Percentiles rank a stretch among this genome's conserved stretches.
Conservation (phyloP, 1,284 basidiomycete species). For the Grifola frondosa region DNA sequence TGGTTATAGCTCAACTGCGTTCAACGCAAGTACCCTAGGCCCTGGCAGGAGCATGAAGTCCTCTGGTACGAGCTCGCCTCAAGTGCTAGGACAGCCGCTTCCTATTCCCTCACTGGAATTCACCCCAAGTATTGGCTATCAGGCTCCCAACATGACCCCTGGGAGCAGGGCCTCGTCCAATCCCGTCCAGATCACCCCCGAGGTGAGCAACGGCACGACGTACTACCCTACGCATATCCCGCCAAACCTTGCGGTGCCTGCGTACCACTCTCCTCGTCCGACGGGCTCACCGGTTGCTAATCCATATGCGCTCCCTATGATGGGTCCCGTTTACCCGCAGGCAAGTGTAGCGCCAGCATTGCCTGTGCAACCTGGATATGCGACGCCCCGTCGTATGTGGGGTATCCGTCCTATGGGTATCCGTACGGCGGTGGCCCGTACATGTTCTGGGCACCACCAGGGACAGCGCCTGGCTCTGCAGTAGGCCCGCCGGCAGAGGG, state of each 20-base stretch:
- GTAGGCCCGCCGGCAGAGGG: slow-evolving; percentile 6
- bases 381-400: slow-evolving; percentile 32
- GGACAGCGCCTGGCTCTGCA: slow-evolving; percentile 4
- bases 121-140: slow-evolving; percentile 13
- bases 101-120: slow-evolving; percentile 19
- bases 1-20: neutral
- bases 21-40: slow-evolving; percentile 4
- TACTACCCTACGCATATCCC: slow-evolving; percentile 21
- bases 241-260: slow-evolving; percentile 20
- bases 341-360: slow-evolving; percentile 17
- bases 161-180: slow-evolving; percentile 3
- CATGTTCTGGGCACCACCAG: slow-evolving; percentile 22
- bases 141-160: slow-evolving; percentile 10
- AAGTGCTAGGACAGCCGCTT: slow-evolving; percentile 19
- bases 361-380: slow-evolving; percentile 20
- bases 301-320: slow-evolving; percentile 25
- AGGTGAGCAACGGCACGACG: slow-evolving; percentile 12
- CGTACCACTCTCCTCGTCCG: slow-evolving; percentile 24
- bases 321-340: slow-evolving; percentile 18
- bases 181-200: slow-evolving; percentile 12
- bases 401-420: slow-evolving; percentile 24
- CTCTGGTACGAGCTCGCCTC: slow-evolving; percentile 27
- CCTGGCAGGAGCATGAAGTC: slow-evolving; percentile 25
- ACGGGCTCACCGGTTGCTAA: slow-evolving; percentile 23
- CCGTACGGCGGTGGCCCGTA: slow-evolving; percentile 20